phyloP scores from a whole-genome alignment of 768 basidiomycete genomes.

The Pleurotus giganteus region DNA sequence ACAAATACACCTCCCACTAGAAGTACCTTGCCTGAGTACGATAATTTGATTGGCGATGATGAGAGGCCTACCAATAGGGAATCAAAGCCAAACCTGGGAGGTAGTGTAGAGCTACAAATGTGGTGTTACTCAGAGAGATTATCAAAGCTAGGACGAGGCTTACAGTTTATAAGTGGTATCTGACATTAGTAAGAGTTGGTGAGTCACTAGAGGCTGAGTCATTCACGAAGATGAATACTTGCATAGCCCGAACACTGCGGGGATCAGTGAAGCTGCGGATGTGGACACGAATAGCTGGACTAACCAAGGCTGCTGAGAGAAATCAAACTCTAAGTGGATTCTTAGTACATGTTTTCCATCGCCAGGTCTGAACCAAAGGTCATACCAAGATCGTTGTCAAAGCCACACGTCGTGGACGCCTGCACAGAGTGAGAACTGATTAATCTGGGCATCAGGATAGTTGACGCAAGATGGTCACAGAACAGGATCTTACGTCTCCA shows the following conservation, averaged over 20 bases:
- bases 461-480: not conserved
- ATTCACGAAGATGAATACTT: not conserved
- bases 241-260: conserved; percentile 1
- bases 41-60: not conserved
- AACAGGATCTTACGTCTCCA: not conserved
- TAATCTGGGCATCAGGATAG: not conserved
- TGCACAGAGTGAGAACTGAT: not conserved
- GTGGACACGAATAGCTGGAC: not conserved
- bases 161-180: conserved; percentile 2
- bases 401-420: not conserved
- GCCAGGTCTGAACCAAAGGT: not conserved
- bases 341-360: not conserved
- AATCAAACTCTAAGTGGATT: not conserved
- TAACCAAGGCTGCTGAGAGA: not conserved
- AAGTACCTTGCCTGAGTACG: not conserved
- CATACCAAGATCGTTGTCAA: not conserved
- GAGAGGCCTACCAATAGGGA: not conserved
- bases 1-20: not conserved
- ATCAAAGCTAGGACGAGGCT: not conserved
- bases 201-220: not conserved
- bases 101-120: not conserved
- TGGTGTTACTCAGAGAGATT: not conserved
- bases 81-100: not conserved
- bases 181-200: not conserved
- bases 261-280: not conserved